phyloP scores from a whole-genome alignment of 768 basidiomycete species.

The Hebeloma cylindrosporum region DNA sequence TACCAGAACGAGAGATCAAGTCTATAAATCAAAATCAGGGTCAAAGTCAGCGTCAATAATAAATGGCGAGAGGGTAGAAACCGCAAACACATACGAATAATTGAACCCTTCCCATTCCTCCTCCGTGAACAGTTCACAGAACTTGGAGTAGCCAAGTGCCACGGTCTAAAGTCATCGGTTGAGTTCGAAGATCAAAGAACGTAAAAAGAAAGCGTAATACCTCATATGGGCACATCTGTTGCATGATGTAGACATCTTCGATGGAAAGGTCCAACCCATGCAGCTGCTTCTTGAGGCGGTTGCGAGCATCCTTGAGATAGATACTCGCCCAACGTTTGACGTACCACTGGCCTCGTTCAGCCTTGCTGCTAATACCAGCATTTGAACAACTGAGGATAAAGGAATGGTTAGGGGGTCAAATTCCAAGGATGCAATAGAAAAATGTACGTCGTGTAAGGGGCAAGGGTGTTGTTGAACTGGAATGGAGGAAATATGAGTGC shows the following conservation, averaged over 20 bases:
- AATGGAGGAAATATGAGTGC: not conserved
- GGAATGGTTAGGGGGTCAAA: not conserved
- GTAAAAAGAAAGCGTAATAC: slow-evolving; percentile 30
- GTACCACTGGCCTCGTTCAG: slow-evolving; percentile 58
- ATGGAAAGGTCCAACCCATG: slow-evolving; percentile 61
- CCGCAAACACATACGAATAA: slow-evolving; percentile 60
- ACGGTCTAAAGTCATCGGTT: slow-evolving; percentile 59
- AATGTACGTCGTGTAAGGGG: slow-evolving; percentile 75
- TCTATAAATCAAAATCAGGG: slow-evolving; percentile 30
- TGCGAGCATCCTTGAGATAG: slow-evolving; percentile 68
- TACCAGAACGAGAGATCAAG: slow-evolving; percentile 52
- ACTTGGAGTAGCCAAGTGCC: slow-evolving; percentile 86
- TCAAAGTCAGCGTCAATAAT: slow-evolving; percentile 3
- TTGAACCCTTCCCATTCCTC: slow-evolving; percentile 94
- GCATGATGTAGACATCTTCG: slow-evolving; percentile 74
- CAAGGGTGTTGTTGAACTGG: slow-evolving; percentile 81
- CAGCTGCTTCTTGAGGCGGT: slow-evolving; percentile 58
- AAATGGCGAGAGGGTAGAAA: not conserved
- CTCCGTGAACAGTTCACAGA: slow-evolving; percentile 87
- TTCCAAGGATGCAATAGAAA: not conserved
- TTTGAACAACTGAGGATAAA: slow-evolving; percentile 58
- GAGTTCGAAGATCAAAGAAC: not conserved
- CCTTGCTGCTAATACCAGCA: slow-evolving; percentile 43
- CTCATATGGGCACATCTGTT: slow-evolving; percentile 86
- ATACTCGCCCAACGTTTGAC: slow-evolving; percentile 63